phyloP scores from a whole-genome alignment of 768 basidiomycete species.

The Lactarius tabidus region DNA sequence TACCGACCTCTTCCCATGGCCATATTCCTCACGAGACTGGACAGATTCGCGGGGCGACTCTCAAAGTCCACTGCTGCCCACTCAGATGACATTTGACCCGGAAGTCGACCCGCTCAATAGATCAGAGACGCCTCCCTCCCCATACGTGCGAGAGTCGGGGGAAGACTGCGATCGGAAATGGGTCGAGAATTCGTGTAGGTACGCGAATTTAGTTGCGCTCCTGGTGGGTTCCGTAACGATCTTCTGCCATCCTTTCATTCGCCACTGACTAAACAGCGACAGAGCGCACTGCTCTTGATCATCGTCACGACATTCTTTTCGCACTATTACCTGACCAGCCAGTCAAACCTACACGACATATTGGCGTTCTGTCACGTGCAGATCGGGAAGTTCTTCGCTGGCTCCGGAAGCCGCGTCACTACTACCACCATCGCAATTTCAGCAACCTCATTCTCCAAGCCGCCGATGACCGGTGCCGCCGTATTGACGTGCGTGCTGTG shows the following conservation, averaged over 20 bases:
- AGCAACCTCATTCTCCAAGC: neutral
- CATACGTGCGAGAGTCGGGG: neutral
- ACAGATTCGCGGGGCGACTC: neutral
- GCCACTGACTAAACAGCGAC: neutral
- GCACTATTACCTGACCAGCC: neutral
- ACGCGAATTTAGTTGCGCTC: constrained; percentile 4
- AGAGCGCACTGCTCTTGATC: constrained; percentile 5
- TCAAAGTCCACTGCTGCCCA: neutral
- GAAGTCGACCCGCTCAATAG: neutral
- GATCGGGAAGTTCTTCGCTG: neutral
- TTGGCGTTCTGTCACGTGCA: neutral
- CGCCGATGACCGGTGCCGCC: neutral
- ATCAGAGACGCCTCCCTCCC: neutral
- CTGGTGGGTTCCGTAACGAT: neutral
- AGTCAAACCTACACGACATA: neutral
- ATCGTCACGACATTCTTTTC: constrained; percentile 1
- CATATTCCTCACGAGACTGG: neutral
- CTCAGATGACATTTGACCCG: neutral
- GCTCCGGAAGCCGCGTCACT: neutral
- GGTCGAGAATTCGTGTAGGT: neutral
- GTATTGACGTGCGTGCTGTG: neutral
- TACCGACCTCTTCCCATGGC: neutral
- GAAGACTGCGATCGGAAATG: neutral
- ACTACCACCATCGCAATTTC: neutral
- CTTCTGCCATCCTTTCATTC: neutral